Base-by-base conservation (phyloP, 176 grass and related monocot genomes). In the Musa schizocarpa region DNA sequence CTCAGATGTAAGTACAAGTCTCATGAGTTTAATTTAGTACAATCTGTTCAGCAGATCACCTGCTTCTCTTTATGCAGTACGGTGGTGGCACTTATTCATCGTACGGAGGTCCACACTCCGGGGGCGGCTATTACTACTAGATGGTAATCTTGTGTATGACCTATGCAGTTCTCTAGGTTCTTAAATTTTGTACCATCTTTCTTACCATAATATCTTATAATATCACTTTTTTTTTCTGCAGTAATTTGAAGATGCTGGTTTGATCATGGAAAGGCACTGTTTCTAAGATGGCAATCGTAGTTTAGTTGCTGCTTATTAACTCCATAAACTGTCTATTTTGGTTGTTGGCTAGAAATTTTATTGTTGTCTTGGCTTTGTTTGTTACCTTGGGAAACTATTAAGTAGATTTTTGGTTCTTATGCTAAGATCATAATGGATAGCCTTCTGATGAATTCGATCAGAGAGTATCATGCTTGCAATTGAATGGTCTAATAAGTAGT, bases 61-160 rank as follows among this genome's bases (percentile, higher is more conserved):
- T 69, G 17, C 12, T 48, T 79, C 1, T 24, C 49, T 17, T 74
- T 81, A 23, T 72, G 73, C 85, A 87, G 82, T 83, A 83, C 68
- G 77, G 73, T 20, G 74, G 77, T 13, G 71, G 55, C 51, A 2
- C 66, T 24, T 83, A 76, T 65, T 75, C 77, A 80, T 71, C 85
- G 14, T 83, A 80, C 68, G 78, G 85, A 69, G 81, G 85, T 26
- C 71, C 57, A 63, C 73, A 80, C 78, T 80, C 77, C 48, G 56
- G 81, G 9, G 23, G 81, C 51, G 66, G 77, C 19, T 67, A 87
- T 69, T 87, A 87, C 50, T 79, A 87, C 50, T 87, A 83, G 72
- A 55, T 73, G 80, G 72, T 79, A 65, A 75, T 34, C 20, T 62
- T 49, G 29, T 19, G 29, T 69, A 17, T 11, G 12, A 50, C 48